phyloP scores from a whole-genome alignment of 305 asterid genomes.

The Striga hermonthica region DNA sequence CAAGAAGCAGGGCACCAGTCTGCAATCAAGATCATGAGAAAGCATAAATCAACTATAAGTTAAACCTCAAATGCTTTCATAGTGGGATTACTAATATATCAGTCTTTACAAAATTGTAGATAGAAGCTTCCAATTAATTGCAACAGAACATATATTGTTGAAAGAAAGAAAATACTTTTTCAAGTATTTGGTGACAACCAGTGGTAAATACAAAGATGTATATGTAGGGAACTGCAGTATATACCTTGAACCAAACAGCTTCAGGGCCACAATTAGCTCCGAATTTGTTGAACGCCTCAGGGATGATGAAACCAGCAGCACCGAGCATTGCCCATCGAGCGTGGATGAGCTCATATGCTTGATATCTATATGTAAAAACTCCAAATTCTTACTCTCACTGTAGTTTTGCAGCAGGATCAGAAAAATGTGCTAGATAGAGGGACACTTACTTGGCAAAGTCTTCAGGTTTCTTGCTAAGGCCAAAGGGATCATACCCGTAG shows the following conservation, averaged over 20 bases:
- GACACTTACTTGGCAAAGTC: constrained; percentile 69
- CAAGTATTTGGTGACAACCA: too few relatives aligned
- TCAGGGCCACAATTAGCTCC: constrained; percentile 97
- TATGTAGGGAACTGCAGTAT: too few relatives aligned
- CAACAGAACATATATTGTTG: too few relatives aligned
- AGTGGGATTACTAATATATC: too few relatives aligned
- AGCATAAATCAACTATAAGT: background rate
- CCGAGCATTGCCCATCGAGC: constrained; percentile 99
- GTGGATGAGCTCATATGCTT: constrained; percentile 85
- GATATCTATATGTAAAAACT: constrained; percentile 50
- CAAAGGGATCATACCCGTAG: constrained; percentile 97
- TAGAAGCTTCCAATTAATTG: too few relatives aligned
- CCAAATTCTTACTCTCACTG: background rate
- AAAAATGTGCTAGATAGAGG: background rate
- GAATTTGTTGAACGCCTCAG: constrained; percentile 93
- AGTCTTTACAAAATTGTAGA: too few relatives aligned
- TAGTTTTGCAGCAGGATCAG: background rate
- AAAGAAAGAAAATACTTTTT: too few relatives aligned
- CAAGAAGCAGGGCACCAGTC: constrained; percentile 97
- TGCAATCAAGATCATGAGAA: constrained; percentile 31
- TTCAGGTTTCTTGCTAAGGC: constrained; percentile 93
- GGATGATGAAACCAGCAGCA: constrained; percentile 89
- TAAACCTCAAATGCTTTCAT: too few relatives aligned
- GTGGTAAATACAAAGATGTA: background rate
- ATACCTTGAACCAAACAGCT: constrained; percentile 98